Percentiles rank a stretch among this genome's conserved stretches.
Evolutionary conservation across 164 flowering plant species (phyloP).

Genomic region (Platanus orientalis): DNA sequence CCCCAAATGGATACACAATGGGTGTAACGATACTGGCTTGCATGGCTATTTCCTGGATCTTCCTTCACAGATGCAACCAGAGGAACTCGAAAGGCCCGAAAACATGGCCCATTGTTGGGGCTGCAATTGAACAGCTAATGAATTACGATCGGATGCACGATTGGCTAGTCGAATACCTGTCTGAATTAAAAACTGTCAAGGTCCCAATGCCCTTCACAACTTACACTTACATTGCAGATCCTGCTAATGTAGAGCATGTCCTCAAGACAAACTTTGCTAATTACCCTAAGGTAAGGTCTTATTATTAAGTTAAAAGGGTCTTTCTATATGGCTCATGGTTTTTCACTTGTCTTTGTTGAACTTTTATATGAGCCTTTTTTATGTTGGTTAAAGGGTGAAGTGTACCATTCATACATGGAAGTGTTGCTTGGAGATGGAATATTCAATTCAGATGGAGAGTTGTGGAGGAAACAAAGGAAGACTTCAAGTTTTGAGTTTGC

Average conservation of each 20-base stretch:
- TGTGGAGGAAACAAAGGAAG: slow-evolving; percentile 86
- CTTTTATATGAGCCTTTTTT: background rate
- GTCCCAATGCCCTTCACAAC: slow-evolving; percentile 88
- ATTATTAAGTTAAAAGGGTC: background rate
- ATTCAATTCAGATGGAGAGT: slow-evolving; percentile 91
- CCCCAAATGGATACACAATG: slow-evolving; percentile 21
- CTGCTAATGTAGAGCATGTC: slow-evolving; percentile 81
- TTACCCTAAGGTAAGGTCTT: slow-evolving; percentile 72
- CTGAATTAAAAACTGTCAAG: slow-evolving; percentile 49
- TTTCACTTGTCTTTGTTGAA: background rate
- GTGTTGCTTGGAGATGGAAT: slow-evolving; percentile 92
- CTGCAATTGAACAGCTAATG: slow-evolving; percentile 68
- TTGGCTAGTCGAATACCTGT: slow-evolving; percentile 69
- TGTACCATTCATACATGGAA: slow-evolving; percentile 93
- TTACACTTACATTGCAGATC: slow-evolving; percentile 89
- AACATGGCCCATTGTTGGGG: slow-evolving; percentile 95
- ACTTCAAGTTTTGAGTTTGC: slow-evolving; percentile 97
- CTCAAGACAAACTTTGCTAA: slow-evolving; percentile 81
- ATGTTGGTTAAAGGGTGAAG: slow-evolving; percentile 51
- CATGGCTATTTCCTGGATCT: slow-evolving; percentile 46
- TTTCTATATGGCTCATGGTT: background rate
- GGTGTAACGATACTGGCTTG: slow-evolving; percentile 24
- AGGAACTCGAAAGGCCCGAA: slow-evolving; percentile 72
- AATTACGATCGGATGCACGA: slow-evolving; percentile 90
- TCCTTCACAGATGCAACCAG: slow-evolving; percentile 69